Base-by-base conservation (phyloP, 2,329 filamentous ascomycete species). In the Colletotrichum sojae region DNA sequence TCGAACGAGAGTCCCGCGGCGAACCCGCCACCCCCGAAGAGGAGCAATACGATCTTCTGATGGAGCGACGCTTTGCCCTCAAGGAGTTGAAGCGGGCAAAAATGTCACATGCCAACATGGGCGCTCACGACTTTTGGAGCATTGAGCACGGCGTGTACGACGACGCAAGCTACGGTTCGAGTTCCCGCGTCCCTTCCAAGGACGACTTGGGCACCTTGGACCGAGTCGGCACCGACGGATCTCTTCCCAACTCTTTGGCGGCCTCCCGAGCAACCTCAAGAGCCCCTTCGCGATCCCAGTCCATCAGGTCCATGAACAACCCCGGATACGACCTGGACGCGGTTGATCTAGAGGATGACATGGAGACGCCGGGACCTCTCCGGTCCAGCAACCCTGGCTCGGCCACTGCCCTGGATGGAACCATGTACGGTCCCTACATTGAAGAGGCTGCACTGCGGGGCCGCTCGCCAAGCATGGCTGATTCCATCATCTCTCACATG, bases 391-490 rank as follows among this genome's bases (percentile, higher is more conserved):
- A 87, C 46, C 79, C 83, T 2, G 85, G 83, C 20, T 85, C 87
- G 0, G 83, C 83, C 6, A 80, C 85, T n/a, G 90, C 89, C 0
- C 83, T 96, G 0, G 93, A 95, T 70, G 92, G 91, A 15, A 92
- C 90, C 62, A 92, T 95, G 88, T 94, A 92, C 73, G 92, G 92
- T 2, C 83, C 92, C 2, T 94, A 94, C 70, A 73, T 77, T 2
- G 84, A 86, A 73, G 89, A 90, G 67, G 83, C 88, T 25, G 80
- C 83, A 22, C 82, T 87, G 59, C 88, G 91, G 49, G 89, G 89
- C 51, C 88, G 94, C 58, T 93, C 93, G 4, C 92, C 94, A 40
- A 97, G 94, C 77, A 88, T 95, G 81, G 90, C 92, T 4, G 94
- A 93, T 61, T 96, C 93, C 69, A 89, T 90, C 75, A 90, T 92